Percentiles rank a stretch among this genome's conserved stretches.
Conservation (phyloP, 331 rosid genomes). For the Malus hybrid region DNA sequence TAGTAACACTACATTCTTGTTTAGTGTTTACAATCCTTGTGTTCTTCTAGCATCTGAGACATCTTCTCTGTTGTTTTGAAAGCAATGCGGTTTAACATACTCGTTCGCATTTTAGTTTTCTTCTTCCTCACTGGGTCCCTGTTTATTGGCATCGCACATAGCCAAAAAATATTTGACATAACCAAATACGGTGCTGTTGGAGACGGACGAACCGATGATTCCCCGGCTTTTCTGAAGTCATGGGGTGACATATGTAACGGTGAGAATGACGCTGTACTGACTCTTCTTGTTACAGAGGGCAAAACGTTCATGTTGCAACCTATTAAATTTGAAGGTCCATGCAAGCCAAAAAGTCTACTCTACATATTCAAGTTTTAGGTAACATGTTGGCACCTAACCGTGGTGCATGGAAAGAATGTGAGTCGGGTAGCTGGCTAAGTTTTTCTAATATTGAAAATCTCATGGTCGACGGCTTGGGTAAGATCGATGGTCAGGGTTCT, state of each 20-base stretch:
- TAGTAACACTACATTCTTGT: too few relatives aligned
- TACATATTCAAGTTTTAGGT: background rate
- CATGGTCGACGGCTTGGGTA: background rate
- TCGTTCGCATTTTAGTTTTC: background rate
- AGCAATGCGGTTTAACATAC: background rate
- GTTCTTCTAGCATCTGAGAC: too few relatives aligned
- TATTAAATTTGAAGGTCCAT: background rate
- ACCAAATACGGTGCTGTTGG: background rate
- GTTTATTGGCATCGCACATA: background rate
- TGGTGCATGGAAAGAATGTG: background rate
- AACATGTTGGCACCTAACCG: background rate
- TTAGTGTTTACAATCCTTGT: too few relatives aligned
- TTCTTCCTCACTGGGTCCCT: background rate
- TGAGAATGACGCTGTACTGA: background rate
- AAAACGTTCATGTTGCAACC: background rate
- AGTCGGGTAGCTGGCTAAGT: background rate
- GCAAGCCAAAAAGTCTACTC: background rate
- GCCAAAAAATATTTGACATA: background rate
- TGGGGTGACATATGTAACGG: background rate
- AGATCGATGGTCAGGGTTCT: background rate
- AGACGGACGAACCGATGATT: background rate
- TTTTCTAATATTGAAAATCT: background rate
- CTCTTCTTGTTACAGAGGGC: background rate
- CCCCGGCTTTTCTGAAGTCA: background rate
- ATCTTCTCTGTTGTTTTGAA: too few relatives aligned